Evolutionary conservation across 164 flowering plant species (phyloP).

Genomic region (Chimonanthus salicifolius): DNA sequence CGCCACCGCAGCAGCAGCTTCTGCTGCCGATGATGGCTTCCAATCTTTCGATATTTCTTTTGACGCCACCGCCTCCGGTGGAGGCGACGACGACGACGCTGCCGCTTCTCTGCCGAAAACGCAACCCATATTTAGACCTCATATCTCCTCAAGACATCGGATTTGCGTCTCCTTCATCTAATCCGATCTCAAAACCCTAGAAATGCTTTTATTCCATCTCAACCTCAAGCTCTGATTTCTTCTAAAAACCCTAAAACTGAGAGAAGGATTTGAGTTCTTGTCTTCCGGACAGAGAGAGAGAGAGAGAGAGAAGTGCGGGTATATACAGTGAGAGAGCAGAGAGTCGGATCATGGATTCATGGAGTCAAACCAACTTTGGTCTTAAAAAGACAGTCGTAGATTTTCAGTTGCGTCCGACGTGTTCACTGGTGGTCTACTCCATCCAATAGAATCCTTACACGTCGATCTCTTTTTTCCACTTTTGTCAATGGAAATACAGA

Average conservation of each 20-base stretch:
- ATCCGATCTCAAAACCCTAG: background rate
- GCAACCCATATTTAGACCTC: constrained; percentile 40
- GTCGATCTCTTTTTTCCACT: too few species aligned
- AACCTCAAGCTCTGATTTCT: background rate
- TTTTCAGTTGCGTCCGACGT: too few species aligned
- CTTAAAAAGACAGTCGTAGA: too few species aligned
- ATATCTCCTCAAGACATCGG: constrained; percentile 13
- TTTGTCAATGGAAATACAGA: too few species aligned
- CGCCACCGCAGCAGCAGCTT: constrained; percentile 11
- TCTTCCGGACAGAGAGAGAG: background rate
- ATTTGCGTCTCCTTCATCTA: background rate
- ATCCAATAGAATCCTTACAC: too few species aligned
- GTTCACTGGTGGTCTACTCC: too few species aligned
- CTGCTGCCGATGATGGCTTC: background rate
- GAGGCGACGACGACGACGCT: background rate
- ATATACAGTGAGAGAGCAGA: background rate
- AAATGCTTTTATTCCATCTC: background rate
- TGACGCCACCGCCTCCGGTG: constrained; percentile 23
- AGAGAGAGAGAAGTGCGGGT: background rate
- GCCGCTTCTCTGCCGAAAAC: constrained; percentile 34
- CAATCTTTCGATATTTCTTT: constrained; percentile 14
- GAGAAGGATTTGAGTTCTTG: background rate
- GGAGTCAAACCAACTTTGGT: too few species aligned
- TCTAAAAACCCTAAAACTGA: background rate
- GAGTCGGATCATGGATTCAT: background rate